Percentiles rank a stretch among this genome's conserved stretches.
These are phyloP conservation scores for Aureobasidium melanogenum DNA, from an alignment of 2,329 filamentous ascomycete species.

Conservation along the genomic window DNA sequence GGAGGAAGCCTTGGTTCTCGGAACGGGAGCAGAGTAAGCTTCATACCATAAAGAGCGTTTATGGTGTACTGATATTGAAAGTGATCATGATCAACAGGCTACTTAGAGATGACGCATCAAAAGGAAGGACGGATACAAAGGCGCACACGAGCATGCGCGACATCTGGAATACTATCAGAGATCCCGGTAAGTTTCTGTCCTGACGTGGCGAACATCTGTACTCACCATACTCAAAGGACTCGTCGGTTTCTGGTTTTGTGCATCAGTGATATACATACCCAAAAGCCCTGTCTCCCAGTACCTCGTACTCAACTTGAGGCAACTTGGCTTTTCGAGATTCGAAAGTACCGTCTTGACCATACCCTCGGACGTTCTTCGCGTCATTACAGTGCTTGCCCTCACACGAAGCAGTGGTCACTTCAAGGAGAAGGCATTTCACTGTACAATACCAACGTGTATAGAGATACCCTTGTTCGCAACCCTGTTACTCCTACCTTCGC, in stretches of 20 bases:
- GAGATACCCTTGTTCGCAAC: constrained; percentile 43
- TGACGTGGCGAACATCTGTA: not conserved
- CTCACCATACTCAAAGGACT: not conserved
- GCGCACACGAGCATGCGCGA: not conserved
- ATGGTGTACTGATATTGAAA: not conserved
- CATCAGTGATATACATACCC: constrained; percentile 36
- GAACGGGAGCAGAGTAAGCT: constrained; percentile 19
- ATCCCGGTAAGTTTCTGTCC: not conserved
- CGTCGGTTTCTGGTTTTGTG: not conserved
- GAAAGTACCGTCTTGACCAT: constrained; percentile 13
- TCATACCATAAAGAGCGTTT: not conserved
- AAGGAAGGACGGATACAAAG: not conserved
- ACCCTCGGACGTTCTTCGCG: constrained; percentile 20
- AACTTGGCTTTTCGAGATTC: constrained; percentile 40
- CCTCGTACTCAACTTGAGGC: constrained; percentile 49
- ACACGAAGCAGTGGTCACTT: constrained; percentile 48
- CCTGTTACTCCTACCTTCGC: constrained; percentile 41
- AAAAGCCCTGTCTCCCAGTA: constrained; percentile 42
- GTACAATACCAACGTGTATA: constrained; percentile 46
- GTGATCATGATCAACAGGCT: constrained; percentile 22
- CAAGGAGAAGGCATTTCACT: constrained; percentile 46
- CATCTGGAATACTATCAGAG: not conserved
- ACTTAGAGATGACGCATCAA: constrained; percentile 12
- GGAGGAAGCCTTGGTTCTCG: constrained; percentile 21
- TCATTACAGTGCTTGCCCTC: constrained; percentile 46